Percentiles rank a stretch among this genome's conserved stretches.
phyloP scores from a whole-genome alignment of 768 basidiomycete genomes.

The Inosperma sp. region DNA sequence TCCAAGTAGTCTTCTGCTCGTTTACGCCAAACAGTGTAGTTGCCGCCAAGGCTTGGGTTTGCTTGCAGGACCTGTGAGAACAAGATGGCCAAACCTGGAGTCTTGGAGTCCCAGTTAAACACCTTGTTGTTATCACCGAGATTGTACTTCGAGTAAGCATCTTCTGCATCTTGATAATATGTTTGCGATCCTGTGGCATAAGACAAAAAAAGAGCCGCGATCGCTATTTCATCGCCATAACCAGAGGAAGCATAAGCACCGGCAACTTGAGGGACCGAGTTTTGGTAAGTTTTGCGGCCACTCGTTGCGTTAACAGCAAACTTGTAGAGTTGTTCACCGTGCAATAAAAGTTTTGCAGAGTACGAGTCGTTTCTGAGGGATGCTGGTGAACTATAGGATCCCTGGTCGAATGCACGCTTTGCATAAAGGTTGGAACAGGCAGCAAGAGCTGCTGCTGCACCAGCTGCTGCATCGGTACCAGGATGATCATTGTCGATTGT shows the following conservation, averaged over 20 bases:
- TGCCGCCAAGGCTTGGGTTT: constrained; percentile 48
- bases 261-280: constrained; percentile 59
- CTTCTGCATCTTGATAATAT: constrained; percentile 59
- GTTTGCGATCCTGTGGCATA: constrained; percentile 60
- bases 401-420: constrained; percentile 47
- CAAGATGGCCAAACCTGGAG: constrained; percentile 69
- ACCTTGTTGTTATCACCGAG: constrained; percentile 51
- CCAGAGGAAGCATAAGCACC: constrained; percentile 67
- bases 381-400: constrained; percentile 52
- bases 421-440: constrained; percentile 82
- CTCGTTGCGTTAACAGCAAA: constrained; percentile 69
- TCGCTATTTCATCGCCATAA: constrained; percentile 68
- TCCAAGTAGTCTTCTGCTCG: constrained; percentile 79
- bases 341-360: constrained; percentile 59
- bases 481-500: constrained; percentile 76
- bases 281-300: constrained; percentile 61
- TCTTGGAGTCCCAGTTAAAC: constrained; percentile 89
- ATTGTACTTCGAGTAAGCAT: constrained; percentile 53
- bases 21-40: constrained; percentile 60
- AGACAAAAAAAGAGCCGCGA: constrained; percentile 74
- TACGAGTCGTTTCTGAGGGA: constrained; percentile 72
- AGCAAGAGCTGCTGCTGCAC: constrained; percentile 81
- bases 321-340: constrained; percentile 69
- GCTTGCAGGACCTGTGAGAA: constrained; percentile 69
- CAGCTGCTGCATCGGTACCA: constrained; percentile 87